Evolutionary conservation across 345 rosid species (phyloP).

Genomic region (Aurinia saxatilis): DNA sequence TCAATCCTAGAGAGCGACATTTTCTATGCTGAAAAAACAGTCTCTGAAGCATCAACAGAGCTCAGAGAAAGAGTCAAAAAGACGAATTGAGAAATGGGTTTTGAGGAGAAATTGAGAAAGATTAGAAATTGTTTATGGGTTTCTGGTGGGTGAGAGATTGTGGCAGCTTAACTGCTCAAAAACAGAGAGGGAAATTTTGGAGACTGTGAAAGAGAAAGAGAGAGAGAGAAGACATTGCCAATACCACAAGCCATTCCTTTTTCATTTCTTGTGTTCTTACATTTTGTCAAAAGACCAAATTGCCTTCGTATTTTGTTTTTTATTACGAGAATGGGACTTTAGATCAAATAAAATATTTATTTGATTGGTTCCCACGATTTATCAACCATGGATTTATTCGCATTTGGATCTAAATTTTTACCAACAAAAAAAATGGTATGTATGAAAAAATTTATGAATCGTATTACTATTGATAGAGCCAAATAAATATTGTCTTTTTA

Average conservation of each 20-base stretch:
- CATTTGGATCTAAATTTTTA: neutral
- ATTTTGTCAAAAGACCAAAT: slow-evolving; percentile 1
- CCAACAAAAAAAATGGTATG: neutral
- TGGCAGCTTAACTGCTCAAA: slow-evolving; percentile 68
- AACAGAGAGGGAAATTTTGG: slow-evolving; percentile 27
- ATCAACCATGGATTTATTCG: neutral
- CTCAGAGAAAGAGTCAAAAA: neutral
- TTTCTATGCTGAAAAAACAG: neutral
- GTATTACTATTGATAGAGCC: neutral
- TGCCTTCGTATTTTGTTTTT: slow-evolving; percentile 10
- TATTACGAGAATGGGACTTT: slow-evolving; percentile 8
- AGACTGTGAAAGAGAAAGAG: slow-evolving; percentile 2
- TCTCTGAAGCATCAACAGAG: slow-evolving; percentile 8
- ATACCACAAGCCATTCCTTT: slow-evolving; percentile 64
- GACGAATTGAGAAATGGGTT: slow-evolving; percentile 24
- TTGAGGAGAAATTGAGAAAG: neutral
- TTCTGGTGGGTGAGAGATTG: slow-evolving; percentile 46
- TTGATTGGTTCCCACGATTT: slow-evolving; percentile 19
- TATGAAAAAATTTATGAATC: neutral
- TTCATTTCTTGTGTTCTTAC: neutral
- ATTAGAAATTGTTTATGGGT: slow-evolving; percentile 6
- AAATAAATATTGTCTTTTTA: neutral
- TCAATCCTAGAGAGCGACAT: slow-evolving; percentile 68
- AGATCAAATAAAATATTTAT: neutral
- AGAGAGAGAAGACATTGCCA: slow-evolving; percentile 53